Evolutionary conservation across 176 grass and related monocot species (phyloP).

Genomic region (Zea luxurians): DNA sequence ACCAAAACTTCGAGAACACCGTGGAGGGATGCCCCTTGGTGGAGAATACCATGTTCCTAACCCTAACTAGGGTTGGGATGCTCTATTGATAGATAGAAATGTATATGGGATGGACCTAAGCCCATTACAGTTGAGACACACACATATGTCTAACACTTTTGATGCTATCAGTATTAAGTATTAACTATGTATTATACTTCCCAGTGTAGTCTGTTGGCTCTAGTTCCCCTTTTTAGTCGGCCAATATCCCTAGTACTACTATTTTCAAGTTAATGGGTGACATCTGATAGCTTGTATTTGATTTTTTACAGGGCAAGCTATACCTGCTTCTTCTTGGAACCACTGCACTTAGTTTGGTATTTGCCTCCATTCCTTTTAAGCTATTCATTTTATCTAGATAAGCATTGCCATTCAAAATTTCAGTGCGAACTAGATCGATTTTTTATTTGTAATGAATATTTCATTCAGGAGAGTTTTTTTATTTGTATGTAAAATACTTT

Average conservation of each 20-base stretch:
- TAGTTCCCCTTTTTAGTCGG: background rate
- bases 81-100: too few relatives aligned
- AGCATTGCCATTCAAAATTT: background rate
- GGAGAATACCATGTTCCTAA: too few relatives aligned
- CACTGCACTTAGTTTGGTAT: conserved; percentile 98
- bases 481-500: background rate
- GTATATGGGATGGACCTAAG: too few relatives aligned
- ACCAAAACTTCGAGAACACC: too few relatives aligned
- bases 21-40: too few relatives aligned
- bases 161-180: background rate
- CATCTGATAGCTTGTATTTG: conserved; percentile 39
- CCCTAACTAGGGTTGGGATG: too few relatives aligned
- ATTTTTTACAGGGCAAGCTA: conserved; percentile 82
- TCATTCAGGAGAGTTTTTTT: background rate
- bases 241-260: background rate
- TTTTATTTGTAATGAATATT: background rate
- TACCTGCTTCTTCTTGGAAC: conserved; percentile 95
- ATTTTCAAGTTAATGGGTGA: conserved; percentile 12
- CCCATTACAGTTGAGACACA: too few relatives aligned
- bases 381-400: conserved; percentile 8
- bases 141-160: too few relatives aligned
- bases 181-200: conserved; percentile 1
- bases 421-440: background rate
- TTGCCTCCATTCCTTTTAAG: conserved; percentile 23
- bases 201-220: conserved; percentile 18